These are phyloP conservation scores for Coprinopsis sp. DNA, from an alignment of 768 basidiomycete genomes.

Conservation along the genomic window DNA sequence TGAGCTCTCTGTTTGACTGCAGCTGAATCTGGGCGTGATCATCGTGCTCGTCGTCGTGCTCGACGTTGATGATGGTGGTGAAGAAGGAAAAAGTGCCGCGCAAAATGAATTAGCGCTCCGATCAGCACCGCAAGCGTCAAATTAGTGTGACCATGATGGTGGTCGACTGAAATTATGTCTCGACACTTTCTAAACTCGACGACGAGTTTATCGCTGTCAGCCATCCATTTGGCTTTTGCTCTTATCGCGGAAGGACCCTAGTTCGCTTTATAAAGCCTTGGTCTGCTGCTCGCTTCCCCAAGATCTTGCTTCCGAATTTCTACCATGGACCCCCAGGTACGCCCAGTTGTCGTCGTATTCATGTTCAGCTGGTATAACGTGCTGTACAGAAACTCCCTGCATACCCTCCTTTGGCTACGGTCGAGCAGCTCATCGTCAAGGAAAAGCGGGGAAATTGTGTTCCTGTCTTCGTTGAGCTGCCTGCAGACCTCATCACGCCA, in stretches of 20 bases:
- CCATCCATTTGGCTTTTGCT: no score
- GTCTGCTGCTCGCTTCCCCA: background rate
- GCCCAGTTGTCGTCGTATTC: conserved; percentile 14
- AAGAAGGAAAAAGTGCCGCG: background rate
- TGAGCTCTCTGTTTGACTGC: conserved; percentile 54
- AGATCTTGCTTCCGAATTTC: no score
- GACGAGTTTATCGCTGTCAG: conserved; percentile 6
- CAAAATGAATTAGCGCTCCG: background rate
- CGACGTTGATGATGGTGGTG: background rate
- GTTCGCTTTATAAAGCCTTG: no score
- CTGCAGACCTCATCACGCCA: conserved; percentile 95
- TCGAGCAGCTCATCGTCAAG: conserved; percentile 72
- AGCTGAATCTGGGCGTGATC: conserved; percentile 76
- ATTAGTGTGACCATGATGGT: background rate
- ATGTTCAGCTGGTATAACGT: conserved; percentile 2
- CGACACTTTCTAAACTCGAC: background rate
- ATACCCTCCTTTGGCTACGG: conserved; percentile 64
- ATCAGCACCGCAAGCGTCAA: background rate
- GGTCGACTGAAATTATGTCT: background rate
- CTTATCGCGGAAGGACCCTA: no score
- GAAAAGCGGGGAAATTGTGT: conserved; percentile 90
- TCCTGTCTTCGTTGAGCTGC: conserved; percentile 88
- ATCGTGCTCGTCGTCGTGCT: conserved; percentile 29
- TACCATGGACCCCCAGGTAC: conserved; percentile 52
- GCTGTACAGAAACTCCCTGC: conserved; percentile 56